Evolutionary conservation across 495 filamentous ascomycete species (phyloP).

Genomic region (Platismatia glauca): DNA sequence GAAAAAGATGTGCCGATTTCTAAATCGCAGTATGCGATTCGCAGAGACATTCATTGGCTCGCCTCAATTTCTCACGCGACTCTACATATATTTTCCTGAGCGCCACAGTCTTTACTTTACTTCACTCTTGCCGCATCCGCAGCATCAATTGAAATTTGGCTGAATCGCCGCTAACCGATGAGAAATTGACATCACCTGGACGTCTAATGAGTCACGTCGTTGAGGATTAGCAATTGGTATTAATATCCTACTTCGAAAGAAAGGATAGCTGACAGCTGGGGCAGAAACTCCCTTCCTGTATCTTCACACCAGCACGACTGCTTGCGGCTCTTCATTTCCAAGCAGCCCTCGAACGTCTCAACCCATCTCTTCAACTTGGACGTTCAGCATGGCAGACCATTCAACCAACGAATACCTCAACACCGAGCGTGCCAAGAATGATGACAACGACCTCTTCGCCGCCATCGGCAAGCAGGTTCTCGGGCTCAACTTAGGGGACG

Average conservation of each 20-base stretch:
- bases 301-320: not conserved
- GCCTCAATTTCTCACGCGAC: not conserved
- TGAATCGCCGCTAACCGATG: not conserved
- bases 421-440: constrained; percentile 17
- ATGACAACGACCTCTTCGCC: constrained; percentile 20
- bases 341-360: not conserved
- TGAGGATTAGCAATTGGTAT: not conserved
- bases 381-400: constrained; percentile 10
- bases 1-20: not conserved
- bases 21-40: not conserved
- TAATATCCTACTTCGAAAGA: not conserved
- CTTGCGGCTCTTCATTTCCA: not conserved
- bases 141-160: too few relatives aligned
- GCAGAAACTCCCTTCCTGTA: not conserved
- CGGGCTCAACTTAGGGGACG: constrained; percentile 29
- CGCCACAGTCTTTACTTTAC: not conserved
- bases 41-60: not conserved
- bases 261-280: not conserved
- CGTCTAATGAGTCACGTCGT: not conserved
- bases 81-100: not conserved
- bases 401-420: constrained; percentile 17
- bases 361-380: not conserved
- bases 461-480: constrained; percentile 22
- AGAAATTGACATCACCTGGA: not conserved
- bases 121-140: not conserved